Percentiles rank a stretch among this genome's conserved stretches.
These are phyloP conservation scores for Quercus agrifolia DNA, from an alignment of 306 rosid species.

Conservation along the genomic window DNA sequence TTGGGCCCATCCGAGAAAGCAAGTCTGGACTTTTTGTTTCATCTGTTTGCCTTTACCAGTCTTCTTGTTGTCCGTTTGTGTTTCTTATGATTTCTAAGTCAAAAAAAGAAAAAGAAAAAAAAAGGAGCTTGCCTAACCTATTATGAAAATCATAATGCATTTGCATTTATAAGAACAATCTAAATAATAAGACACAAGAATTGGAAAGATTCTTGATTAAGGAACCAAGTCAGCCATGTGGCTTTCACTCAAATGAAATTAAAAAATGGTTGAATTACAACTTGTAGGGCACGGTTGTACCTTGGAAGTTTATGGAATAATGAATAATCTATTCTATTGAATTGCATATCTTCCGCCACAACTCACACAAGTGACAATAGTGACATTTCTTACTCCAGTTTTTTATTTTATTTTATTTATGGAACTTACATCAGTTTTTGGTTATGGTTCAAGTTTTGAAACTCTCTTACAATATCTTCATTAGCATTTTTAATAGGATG, in stretches of 20 bases:
- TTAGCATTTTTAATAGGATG: neutral
- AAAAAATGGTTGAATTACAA: neutral
- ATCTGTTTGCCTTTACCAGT: neutral
- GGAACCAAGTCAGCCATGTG: neutral
- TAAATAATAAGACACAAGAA: conserved; percentile 25
- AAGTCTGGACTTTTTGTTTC: neutral
- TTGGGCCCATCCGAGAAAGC: neutral
- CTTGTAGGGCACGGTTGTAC: too few species aligned
- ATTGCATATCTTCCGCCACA: neutral
- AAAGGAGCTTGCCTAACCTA: conserved; percentile 8
- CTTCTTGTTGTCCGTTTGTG: neutral
- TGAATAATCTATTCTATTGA: neutral
- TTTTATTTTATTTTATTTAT: too few species aligned
- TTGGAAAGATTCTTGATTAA: conserved; percentile 10
- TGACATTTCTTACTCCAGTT: neutral
- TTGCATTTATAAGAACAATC: neutral
- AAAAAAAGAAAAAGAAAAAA: neutral
- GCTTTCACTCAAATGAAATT: neutral
- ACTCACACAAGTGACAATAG: neutral
- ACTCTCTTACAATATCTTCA: neutral
- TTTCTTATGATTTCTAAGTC: neutral
- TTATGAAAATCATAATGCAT: neutral
- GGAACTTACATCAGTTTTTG: neutral
- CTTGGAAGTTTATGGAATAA: neutral
- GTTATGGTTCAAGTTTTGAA: neutral